These are phyloP conservation scores for Aspergillus luchuensis DNA, from an alignment of 2,329 filamentous ascomycete genomes.

Conservation along the genomic window DNA sequence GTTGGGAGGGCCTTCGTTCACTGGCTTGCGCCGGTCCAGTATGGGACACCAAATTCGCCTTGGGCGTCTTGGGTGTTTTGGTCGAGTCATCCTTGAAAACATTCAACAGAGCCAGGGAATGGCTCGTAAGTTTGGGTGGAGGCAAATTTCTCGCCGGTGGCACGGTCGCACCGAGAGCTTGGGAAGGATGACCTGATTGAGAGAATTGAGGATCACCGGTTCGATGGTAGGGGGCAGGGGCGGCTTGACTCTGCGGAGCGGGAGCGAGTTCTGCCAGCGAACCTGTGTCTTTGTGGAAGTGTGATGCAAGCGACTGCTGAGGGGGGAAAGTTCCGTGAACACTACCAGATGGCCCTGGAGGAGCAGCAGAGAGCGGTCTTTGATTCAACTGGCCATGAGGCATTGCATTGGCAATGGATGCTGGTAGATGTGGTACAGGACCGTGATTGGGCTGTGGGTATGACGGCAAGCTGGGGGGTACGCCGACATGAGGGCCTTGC, in stretches of 20 bases:
- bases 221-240: constrained; percentile 48
- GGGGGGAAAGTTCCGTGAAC: constrained; percentile 24
- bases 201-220: constrained; percentile 51
- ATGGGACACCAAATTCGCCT: constrained; percentile 22
- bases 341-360: constrained; percentile 22
- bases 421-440: constrained; percentile 16
- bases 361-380: constrained; percentile 16
- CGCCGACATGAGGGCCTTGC: constrained; percentile 27
- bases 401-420: constrained; percentile 11
- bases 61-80: constrained; percentile 29
- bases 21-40: constrained; percentile 15
- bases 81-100: constrained; percentile 53
- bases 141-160: constrained; percentile 62
- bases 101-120: constrained; percentile 60
- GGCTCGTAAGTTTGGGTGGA: constrained; percentile 59
- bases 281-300: constrained; percentile 23
- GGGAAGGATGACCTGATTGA: constrained; percentile 36
- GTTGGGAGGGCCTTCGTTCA: constrained; percentile 34
- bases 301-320: constrained; percentile 25
- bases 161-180: constrained; percentile 47
- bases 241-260: constrained; percentile 20
- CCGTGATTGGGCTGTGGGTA: constrained; percentile 21
- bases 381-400: constrained; percentile 15
- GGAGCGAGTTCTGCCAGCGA: constrained; percentile 19
- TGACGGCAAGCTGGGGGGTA: constrained; percentile 34